Base-by-base conservation (phyloP, 2,329 filamentous ascomycete species). In the Metarhizium album region DNA sequence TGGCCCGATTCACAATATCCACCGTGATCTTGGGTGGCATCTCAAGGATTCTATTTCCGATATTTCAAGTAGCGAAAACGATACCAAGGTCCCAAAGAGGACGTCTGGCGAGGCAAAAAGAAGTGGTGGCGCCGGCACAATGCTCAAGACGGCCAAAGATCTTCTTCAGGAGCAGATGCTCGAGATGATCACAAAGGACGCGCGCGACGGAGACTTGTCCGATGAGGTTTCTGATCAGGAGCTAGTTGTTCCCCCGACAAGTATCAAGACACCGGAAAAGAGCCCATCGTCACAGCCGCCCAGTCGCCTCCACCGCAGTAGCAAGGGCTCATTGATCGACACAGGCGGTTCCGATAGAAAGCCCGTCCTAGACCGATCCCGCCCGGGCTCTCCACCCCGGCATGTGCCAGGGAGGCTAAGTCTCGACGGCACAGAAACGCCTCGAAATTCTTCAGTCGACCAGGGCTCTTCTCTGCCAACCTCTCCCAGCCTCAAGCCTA, bases 101-200 rank as follows among this genome's bases (percentile, higher is more conserved):
- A 2, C 58, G 53, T 13, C 52, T 38, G 47, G 64, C 59, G 22
- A 71, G 73, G 37, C 18, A n/a, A 31, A 16, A 6, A 42, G 23
- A 2, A 69, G 64, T 16, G 72, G 70, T 11, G 22, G 3, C 4
- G 80, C 75, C 2, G 22, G 3, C 4, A 80, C 75, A 2, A 69
- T 74, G 50, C 73, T 71, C 45, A 75, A 72, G 55, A 71, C 66
- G 43, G 54, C 64, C 23, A 75, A 73, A 53, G 75, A 80, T 51
- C 66, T 82, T 13, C 64, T 83, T 13, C 76, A 80, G 54, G 80
- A 78, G 60, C 79, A 82, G 59, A 82, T 83, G 78, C 66, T 74
- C 52, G 78, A 82, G 52, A 76, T 81, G 68, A 71, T 82, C 53
- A 75, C 75, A 5, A 73, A 72, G 53, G 79, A 83, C 59, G 72